phyloP scores from a whole-genome alignment of 1,284 basidiomycete genomes.

The Bjerkandera adusta region DNA sequence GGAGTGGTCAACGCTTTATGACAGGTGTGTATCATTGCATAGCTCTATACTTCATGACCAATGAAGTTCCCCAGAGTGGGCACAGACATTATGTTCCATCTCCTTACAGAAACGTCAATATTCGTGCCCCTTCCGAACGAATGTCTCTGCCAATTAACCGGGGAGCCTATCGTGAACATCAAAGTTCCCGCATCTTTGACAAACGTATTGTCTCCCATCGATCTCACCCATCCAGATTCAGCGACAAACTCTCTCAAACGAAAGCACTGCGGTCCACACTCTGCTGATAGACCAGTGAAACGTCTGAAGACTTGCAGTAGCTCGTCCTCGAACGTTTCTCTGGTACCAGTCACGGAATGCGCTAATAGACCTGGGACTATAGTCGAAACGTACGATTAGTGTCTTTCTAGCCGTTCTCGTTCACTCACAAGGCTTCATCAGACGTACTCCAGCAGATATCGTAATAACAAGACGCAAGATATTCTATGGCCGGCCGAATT shows the following conservation, averaged over 20 bases:
- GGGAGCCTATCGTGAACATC: constrained; percentile 58
- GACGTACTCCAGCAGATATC: constrained; percentile 52
- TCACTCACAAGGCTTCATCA: constrained; percentile 19
- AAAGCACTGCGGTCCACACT: neutral
- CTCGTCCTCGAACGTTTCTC: neutral
- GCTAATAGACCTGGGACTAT: no score
- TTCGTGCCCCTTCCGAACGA: constrained; percentile 75
- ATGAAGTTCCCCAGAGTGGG: constrained; percentile 56
- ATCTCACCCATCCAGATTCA: neutral
- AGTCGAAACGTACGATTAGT: no score
- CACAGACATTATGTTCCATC: constrained; percentile 65
- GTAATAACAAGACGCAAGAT: constrained; percentile 53
- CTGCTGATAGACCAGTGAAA: constrained; percentile 16
- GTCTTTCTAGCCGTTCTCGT: no score
- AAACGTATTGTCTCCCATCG: neutral
- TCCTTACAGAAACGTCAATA: constrained; percentile 69
- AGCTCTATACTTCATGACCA: neutral
- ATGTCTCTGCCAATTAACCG: constrained; percentile 81
- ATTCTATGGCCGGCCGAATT: constrained; percentile 66
- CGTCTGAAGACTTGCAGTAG: constrained; percentile 6
- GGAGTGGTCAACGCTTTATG: constrained; percentile 67
- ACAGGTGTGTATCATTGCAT: constrained; percentile 41
- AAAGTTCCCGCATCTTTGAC: constrained; percentile 26
- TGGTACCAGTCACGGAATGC: no score
- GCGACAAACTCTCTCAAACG: neutral